These are phyloP conservation scores for Anthostomella pinea DNA, from an alignment of 2,329 filamentous ascomycete genomes.

Conservation along the genomic window DNA sequence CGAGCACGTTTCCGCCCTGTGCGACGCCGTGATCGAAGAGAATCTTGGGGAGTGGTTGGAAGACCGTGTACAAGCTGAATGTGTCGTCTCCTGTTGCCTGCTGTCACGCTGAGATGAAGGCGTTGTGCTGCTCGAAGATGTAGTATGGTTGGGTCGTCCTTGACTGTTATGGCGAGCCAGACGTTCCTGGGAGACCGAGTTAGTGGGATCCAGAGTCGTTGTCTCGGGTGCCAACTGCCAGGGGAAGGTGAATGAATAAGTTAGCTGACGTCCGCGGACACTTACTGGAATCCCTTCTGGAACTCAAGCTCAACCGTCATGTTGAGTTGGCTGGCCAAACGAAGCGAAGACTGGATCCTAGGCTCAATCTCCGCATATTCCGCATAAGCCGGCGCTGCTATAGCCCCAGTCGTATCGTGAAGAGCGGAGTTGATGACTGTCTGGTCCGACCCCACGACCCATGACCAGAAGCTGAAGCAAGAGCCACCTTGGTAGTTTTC, in stretches of 20 bases:
- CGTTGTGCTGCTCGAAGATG: no score
- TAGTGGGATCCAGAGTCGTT: no score
- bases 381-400: conserved; percentile 7
- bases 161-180: conserved; percentile 16
- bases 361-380: conserved; percentile 10
- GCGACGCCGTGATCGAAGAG: conserved; percentile 32
- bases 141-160: conserved; percentile 31
- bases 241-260: no score
- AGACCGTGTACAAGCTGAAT: conserved; percentile 32
- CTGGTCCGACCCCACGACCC: no score
- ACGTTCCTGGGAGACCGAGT: no score
- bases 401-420: conserved; percentile 10
- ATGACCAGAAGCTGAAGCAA: conserved; percentile 16
- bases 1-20: conserved; percentile 40
- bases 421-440: conserved; percentile 9
- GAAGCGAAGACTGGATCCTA: conserved; percentile 6
- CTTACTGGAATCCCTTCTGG: no score
- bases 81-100: conserved; percentile 36
- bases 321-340: conserved; percentile 9
- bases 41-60: conserved; percentile 38
- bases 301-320: conserved; percentile 12
- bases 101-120: no score
- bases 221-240: no score
- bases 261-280: no score
- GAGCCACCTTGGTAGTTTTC: conserved; percentile 10